Percentiles rank a stretch among this genome's conserved stretches.
Evolutionary conservation across 257 asterid species (phyloP).

Genomic region (Cinchona pubescens): DNA sequence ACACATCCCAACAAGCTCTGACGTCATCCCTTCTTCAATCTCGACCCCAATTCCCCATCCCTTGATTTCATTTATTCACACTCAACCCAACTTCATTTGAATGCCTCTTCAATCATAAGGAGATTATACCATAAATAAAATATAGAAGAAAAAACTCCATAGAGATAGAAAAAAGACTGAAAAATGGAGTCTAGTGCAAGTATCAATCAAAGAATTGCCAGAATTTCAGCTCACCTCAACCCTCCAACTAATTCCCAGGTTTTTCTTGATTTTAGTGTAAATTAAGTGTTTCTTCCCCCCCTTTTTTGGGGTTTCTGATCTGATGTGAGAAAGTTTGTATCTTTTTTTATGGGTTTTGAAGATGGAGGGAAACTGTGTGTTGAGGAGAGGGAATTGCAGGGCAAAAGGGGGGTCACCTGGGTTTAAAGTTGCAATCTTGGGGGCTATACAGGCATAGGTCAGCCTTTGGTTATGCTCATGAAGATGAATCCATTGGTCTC

Average conservation of each 20-base stretch:
- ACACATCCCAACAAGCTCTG: slow-evolving; percentile 44
- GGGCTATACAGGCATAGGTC: slow-evolving; percentile 97
- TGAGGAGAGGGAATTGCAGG: slow-evolving; percentile 64
- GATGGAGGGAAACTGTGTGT: slow-evolving; percentile 42
- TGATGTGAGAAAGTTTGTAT: not conserved
- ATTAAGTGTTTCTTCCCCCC: not conserved
- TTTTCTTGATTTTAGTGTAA: not conserved
- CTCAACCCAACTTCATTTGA: not conserved
- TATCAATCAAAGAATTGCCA: slow-evolving; percentile 56
- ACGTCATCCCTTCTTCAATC: slow-evolving; percentile 17
- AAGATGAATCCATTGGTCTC: slow-evolving; percentile 86
- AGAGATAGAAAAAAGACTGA: not conserved
- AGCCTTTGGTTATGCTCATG: slow-evolving; percentile 89
- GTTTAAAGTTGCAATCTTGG: slow-evolving; percentile 82
- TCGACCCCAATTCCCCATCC: not conserved
- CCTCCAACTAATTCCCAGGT: slow-evolving; percentile 55
- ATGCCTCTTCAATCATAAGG: too few relatives aligned
- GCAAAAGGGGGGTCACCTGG: slow-evolving; percentile 92
- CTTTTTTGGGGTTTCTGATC: not conserved
- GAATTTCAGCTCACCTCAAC: slow-evolving; percentile 71
- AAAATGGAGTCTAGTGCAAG: slow-evolving; percentile 51
- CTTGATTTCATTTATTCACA: not conserved
- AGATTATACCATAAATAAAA: too few relatives aligned
- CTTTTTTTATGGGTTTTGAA: slow-evolving; percentile 17
- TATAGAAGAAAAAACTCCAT: too few relatives aligned